Conservation (phyloP, 106 monocot genomes). For the Acorus calamus region DNA sequence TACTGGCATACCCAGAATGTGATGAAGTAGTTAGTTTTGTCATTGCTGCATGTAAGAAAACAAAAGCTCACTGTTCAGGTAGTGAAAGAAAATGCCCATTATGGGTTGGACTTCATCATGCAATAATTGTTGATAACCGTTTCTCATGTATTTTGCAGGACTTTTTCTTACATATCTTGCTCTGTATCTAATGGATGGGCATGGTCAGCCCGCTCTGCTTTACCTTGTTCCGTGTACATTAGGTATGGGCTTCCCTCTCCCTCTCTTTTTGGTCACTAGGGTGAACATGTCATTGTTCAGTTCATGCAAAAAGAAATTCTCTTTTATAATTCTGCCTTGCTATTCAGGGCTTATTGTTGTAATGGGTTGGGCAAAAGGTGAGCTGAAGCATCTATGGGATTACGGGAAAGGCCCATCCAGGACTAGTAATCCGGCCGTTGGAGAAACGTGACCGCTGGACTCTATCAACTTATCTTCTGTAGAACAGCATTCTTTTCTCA, state of each 20-base stretch:
- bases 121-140: neutral
- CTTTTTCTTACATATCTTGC: constrained; percentile 85
- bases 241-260: constrained; percentile 24
- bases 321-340: neutral
- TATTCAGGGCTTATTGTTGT: constrained; percentile 57
- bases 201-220: constrained; percentile 86
- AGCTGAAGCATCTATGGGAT: constrained; percentile 70
- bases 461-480: too few relatives aligned
- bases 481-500: too few relatives aligned
- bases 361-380: constrained; percentile 78
- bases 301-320: neutral
- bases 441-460: constrained; percentile 17
- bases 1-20: too few relatives aligned
- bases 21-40: neutral
- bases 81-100: neutral
- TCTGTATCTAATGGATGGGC: constrained; percentile 84
- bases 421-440: neutral
- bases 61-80: neutral
- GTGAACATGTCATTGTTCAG: neutral
- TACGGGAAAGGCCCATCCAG: constrained; percentile 27
- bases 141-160: constrained; percentile 26
- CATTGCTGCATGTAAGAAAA: neutral
- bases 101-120: too few relatives aligned
- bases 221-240: constrained; percentile 95
- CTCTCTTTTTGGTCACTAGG: neutral